Conservation (phyloP, 495 filamentous ascomycete species). For the Xylaria palmicola region DNA sequence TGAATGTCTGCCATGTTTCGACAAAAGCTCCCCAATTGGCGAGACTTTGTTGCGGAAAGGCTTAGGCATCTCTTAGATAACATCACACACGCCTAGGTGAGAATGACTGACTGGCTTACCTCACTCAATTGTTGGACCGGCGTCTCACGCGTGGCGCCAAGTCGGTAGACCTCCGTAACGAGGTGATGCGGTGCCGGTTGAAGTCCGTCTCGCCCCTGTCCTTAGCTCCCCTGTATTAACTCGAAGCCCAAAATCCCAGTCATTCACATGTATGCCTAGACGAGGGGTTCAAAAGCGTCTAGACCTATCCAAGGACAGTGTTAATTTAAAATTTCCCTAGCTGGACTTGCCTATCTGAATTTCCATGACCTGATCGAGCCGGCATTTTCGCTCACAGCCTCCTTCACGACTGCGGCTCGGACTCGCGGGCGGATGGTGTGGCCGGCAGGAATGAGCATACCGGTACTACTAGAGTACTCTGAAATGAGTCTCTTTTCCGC, state of each 20-base stretch:
- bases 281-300: neutral
- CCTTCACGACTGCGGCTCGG: no score
- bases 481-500: neutral
- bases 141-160: slow-evolving; percentile 3
- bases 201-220: neutral
- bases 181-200: neutral
- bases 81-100: neutral
- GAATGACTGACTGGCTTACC: neutral
- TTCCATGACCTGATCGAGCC: neutral
- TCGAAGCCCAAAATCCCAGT: neutral
- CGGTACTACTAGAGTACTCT: neutral
- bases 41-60: no score
- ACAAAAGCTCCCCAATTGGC: no score
- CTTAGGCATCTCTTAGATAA: no score
- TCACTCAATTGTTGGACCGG: slow-evolving; percentile 3
- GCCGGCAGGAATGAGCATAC: neutral
- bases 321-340: neutral
- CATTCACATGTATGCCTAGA: neutral
- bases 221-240: neutral
- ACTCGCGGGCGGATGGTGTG: neutral
- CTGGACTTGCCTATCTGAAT: no score
- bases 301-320: neutral
- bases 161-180: neutral
- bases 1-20: neutral
- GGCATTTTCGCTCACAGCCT: no score